These are phyloP conservation scores for Ceratobasidium theobromae DNA, from an alignment of 1,284 basidiomycete species.

Conservation along the genomic window DNA sequence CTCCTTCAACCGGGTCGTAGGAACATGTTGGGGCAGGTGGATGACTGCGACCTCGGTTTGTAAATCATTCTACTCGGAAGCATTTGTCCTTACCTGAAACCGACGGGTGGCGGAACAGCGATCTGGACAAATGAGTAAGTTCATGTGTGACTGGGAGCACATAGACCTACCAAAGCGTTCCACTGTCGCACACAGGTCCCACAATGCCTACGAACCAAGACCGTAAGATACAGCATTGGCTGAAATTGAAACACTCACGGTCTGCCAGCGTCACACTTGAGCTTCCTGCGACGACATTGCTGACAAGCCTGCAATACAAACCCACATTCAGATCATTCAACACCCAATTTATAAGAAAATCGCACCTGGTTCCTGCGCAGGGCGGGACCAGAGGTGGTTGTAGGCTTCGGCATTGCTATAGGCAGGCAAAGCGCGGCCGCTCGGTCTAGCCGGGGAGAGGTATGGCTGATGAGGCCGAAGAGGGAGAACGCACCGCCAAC, in stretches of 20 bases:
- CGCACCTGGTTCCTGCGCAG: constrained; percentile 72
- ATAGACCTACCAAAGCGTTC: constrained; percentile 17
- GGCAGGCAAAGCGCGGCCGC: neutral
- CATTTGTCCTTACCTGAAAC: constrained; percentile 68
- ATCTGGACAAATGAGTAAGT: constrained; percentile 24
- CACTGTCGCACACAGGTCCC: constrained; percentile 73
- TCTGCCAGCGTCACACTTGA: constrained; percentile 51
- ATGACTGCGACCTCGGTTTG: constrained; percentile 53
- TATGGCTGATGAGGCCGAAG: neutral
- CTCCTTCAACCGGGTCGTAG: constrained; percentile 79
- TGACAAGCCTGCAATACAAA: constrained; percentile 62
- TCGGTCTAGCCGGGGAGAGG: neutral
- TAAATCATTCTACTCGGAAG: constrained; percentile 39
- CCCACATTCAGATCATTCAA: neutral
- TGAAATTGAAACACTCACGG: constrained; percentile 24
- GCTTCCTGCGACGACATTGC: constrained; percentile 75
- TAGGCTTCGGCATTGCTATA: constrained; percentile 63
- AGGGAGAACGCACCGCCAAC: constrained; percentile 4
- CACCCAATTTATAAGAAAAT: neutral
- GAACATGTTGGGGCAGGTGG: constrained; percentile 76
- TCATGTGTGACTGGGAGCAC: too few relatives aligned
- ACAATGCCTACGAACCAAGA: constrained; percentile 53
- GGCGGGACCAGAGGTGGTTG: constrained; percentile 54
- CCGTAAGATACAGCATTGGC: constrained; percentile 31
- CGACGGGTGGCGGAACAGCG: constrained; percentile 36